Percentiles rank a stretch among this genome's conserved stretches.
Conservation (phyloP, 164 flowering plant species). For the Aristolochia californica region DNA sequence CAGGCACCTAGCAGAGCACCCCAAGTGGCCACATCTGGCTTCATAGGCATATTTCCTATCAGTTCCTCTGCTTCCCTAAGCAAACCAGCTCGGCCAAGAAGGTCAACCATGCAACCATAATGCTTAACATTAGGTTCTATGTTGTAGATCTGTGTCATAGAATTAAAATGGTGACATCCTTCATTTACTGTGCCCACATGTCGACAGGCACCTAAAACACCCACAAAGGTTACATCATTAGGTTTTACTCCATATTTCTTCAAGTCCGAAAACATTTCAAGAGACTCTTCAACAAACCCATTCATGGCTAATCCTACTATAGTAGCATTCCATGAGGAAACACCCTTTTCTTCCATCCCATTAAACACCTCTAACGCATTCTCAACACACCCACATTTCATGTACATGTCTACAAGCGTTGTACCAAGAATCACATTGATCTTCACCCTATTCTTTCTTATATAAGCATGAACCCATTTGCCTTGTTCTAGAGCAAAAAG, state of each 20-base stretch:
- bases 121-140: constrained; percentile 35
- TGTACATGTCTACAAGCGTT: constrained; percentile 39
- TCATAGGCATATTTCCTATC: constrained; percentile 31
- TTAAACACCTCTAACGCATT: constrained; percentile 28
- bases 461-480: constrained; percentile 28
- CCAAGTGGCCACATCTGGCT: constrained; percentile 40
- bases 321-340: constrained; percentile 37
- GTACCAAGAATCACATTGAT: constrained; percentile 31
- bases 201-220: constrained; percentile 35
- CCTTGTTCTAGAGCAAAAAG: constrained; percentile 32
- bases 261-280: constrained; percentile 29
- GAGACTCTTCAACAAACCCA: constrained; percentile 21
- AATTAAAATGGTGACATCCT: constrained; percentile 25
- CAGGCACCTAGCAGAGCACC: constrained; percentile 46
- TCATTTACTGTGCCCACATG: constrained; percentile 38
- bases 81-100: constrained; percentile 36
- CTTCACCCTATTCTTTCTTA: constrained; percentile 17
- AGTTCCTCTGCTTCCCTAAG: constrained; percentile 37
- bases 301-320: constrained; percentile 36
- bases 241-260: constrained; percentile 18
- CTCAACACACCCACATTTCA: constrained; percentile 36
- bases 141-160: constrained; percentile 20
- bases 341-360: constrained; percentile 27
- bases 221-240: constrained; percentile 38
- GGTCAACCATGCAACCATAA: constrained; percentile 50